Evolutionary conservation across 768 basidiomycete genomes (phyloP).

Genomic region (Agrocybe chaxingu): DNA sequence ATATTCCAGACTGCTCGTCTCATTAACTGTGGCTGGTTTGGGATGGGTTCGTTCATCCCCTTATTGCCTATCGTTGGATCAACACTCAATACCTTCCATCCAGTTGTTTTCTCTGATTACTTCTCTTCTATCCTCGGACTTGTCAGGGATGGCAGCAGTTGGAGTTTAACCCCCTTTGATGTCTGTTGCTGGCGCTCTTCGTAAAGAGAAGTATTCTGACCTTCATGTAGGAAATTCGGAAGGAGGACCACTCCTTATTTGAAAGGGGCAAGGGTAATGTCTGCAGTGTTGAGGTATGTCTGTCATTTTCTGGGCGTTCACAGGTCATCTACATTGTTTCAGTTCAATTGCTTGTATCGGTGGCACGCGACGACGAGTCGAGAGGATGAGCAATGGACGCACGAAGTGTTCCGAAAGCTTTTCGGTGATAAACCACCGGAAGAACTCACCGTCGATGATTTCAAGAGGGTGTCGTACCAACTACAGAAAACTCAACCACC

Average conservation of each 20-base stretch:
- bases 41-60: constrained; percentile 32
- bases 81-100: constrained; percentile 3
- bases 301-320: neutral
- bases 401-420: constrained; percentile 40
- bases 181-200: constrained; percentile 29
- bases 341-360: constrained; percentile 85
- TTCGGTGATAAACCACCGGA: constrained; percentile 56
- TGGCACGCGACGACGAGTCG: constrained; percentile 80
- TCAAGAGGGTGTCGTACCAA: constrained; percentile 41
- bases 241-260: constrained; percentile 58
- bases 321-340: neutral
- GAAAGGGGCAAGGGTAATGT: constrained; percentile 81
- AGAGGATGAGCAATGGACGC: constrained; percentile 71
- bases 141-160: constrained; percentile 67
- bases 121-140: constrained; percentile 80
- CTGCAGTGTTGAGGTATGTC: constrained; percentile 72
- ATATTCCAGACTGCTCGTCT: constrained; percentile 83
- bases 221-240: constrained; percentile 56
- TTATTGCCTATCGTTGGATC: neutral
- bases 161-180: constrained; percentile 75
- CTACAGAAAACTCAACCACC: constrained; percentile 41
- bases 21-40: constrained; percentile 82
- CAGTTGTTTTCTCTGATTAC: constrained; percentile 79
- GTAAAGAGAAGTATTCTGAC: neutral
- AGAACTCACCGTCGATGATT: constrained; percentile 43